Percentiles rank a stretch among this genome's conserved stretches.
These are phyloP conservation scores for Tieghemostelium lacteum DNA, from an alignment of 78 protist genomes.

Conservation along the genomic window DNA sequence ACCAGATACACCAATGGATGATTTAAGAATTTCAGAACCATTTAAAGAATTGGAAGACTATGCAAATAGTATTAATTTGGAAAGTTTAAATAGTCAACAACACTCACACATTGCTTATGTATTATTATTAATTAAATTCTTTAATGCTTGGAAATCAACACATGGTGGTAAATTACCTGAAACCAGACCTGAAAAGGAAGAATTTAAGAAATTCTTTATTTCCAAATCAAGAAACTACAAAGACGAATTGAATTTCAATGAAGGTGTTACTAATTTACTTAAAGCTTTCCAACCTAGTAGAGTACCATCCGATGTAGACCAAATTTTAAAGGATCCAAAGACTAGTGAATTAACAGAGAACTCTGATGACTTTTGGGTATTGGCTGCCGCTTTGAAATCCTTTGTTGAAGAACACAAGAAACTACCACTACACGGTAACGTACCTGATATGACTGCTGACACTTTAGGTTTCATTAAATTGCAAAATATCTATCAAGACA, in stretches of 20 bases:
- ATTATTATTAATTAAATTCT: conserved; percentile 34
- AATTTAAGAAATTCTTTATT: conserved; percentile 53
- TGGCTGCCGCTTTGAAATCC: conserved; percentile 79
- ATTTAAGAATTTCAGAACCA: conserved; percentile 84
- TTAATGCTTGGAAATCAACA: conserved; percentile 65
- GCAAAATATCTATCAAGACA: conserved; percentile 85
- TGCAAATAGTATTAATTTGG: conserved; percentile 43
- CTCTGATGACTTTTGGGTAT: conserved; percentile 84
- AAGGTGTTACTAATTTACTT: conserved; percentile 73
- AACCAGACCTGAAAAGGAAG: conserved; percentile 82
- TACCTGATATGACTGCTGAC: conserved; percentile 92
- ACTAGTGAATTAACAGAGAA: neutral
- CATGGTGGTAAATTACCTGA: conserved; percentile 61
- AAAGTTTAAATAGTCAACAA: conserved; percentile 28
- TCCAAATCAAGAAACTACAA: neutral
- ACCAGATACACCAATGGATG: conserved; percentile 84
- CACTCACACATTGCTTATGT: conserved; percentile 86
- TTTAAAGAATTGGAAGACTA: conserved; percentile 65
- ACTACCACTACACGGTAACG: conserved; percentile 86
- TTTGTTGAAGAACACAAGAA: conserved; percentile 82
- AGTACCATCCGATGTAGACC: conserved; percentile 4
- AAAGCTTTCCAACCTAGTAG: conserved; percentile 52
- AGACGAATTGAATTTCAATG: conserved; percentile 82
- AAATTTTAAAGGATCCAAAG: no score
- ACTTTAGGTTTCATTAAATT: conserved; percentile 81